These are phyloP conservation scores for Tolypocladium tundrense DNA, from an alignment of 2,329 filamentous ascomycete genomes.

Conservation along the genomic window DNA sequence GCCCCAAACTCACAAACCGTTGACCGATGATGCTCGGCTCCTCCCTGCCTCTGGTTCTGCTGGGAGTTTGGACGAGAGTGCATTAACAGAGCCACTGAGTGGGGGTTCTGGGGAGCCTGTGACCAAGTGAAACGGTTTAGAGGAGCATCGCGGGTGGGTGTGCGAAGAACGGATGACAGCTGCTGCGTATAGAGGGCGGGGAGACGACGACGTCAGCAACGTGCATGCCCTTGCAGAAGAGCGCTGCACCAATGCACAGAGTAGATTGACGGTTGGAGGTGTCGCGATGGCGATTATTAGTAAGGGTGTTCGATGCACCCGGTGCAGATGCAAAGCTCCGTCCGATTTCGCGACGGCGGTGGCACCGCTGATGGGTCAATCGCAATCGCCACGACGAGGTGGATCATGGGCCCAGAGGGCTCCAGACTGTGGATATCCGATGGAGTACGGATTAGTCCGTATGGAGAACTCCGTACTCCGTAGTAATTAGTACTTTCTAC, in stretches of 20 bases:
- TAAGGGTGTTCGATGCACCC: not conserved
- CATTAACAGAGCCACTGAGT: not conserved
- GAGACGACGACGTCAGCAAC: not conserved
- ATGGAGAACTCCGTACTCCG: too few relatives aligned
- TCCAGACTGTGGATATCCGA: not conserved
- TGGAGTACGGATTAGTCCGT: not conserved
- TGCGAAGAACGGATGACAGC: not conserved
- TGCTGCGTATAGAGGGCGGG: not conserved
- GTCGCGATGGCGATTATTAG: not conserved
- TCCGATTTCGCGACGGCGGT: not conserved
- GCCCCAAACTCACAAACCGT: not conserved
- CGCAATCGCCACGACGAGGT: not conserved
- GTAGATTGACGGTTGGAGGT: not conserved
- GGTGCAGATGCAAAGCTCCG: not conserved
- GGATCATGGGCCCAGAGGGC: not conserved
- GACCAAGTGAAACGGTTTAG: not conserved
- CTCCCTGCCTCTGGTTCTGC: not conserved
- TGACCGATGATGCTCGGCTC: not conserved
- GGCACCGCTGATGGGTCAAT: not conserved
- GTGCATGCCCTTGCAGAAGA: not conserved
- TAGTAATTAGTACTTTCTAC: too few relatives aligned
- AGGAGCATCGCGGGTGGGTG: too few relatives aligned
- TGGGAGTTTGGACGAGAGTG: not conserved
- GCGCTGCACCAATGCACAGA: not conserved
- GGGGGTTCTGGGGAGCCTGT: not conserved